Evolutionary conservation across 169 alveolate genomes (phyloP).

Genomic region (Sarcocystis neurona): DNA sequence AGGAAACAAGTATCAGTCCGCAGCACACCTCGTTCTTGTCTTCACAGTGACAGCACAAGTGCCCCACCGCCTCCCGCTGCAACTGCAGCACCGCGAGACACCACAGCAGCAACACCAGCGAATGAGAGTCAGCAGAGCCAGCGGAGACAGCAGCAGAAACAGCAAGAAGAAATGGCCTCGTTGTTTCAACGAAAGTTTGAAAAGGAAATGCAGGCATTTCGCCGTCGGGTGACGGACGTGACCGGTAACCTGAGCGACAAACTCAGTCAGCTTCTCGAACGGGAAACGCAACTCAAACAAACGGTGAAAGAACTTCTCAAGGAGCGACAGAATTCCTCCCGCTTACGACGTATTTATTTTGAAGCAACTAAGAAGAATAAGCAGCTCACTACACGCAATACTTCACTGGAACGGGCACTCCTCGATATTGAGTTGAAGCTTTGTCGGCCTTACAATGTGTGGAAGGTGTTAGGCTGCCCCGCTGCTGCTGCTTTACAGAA

Average conservation of each 20-base stretch:
- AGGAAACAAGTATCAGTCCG: too few relatives aligned
- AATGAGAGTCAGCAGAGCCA: too few relatives aligned
- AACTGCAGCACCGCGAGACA: neutral
- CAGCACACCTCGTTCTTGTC: too few relatives aligned
- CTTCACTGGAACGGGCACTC: neutral
- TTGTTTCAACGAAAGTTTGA: slow-evolving; percentile 18
- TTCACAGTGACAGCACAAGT: too few relatives aligned
- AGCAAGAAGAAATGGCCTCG: too few relatives aligned
- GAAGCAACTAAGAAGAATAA: neutral
- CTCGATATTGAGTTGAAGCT: slow-evolving; percentile 18
- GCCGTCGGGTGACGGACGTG: neutral
- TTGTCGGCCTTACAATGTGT: neutral
- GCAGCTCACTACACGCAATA: neutral
- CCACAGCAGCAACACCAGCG: neutral
- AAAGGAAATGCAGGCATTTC: neutral
- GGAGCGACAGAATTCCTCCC: neutral
- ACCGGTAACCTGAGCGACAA: neutral
- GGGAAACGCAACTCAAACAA: neutral
- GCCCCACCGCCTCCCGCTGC: neutral
- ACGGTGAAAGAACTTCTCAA: neutral
- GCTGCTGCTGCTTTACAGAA: too few relatives aligned
- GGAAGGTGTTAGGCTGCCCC: neutral
- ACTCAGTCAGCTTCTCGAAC: neutral
- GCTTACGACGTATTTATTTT: neutral
- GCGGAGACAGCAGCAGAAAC: too few relatives aligned